These are phyloP conservation scores for Exophiala calicioides DNA, from an alignment of 2,329 filamentous ascomycete species.

Conservation along the genomic window DNA sequence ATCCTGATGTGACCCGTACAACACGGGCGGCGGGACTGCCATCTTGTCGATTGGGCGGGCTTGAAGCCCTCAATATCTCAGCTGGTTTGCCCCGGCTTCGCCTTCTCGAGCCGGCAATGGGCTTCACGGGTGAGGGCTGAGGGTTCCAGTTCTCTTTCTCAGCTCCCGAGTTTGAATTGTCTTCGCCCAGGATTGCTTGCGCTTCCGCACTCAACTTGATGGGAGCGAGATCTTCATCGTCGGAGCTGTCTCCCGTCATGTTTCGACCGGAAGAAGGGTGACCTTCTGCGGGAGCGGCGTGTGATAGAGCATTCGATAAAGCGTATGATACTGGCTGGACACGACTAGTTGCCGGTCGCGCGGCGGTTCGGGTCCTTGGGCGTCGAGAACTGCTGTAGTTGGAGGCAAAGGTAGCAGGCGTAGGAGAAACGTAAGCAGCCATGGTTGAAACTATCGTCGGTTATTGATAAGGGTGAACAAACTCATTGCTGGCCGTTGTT, in stretches of 20 bases:
- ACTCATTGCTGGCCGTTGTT: constrained; percentile 15
- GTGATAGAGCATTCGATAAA: not conserved
- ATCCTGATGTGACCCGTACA: constrained; percentile 41
- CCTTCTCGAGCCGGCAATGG: constrained; percentile 13
- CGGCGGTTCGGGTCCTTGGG: constrained; percentile 37
- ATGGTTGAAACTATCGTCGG: constrained; percentile 24
- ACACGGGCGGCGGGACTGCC: constrained; percentile 47
- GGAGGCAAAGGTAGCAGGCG: constrained; percentile 41
- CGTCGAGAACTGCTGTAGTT: constrained; percentile 39
- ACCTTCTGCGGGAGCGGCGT: no score
- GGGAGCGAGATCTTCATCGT: constrained; percentile 87
- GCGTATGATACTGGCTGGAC: constrained; percentile 8
- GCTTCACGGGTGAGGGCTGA: constrained; percentile 4
- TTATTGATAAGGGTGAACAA: constrained; percentile 19
- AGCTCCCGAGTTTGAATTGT: constrained; percentile 53
- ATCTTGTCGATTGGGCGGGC: constrained; percentile 41
- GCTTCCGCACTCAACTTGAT: constrained; percentile 94
- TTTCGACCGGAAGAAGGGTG: constrained; percentile 11
- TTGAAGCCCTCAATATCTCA: constrained; percentile 37
- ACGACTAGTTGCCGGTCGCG: constrained; percentile 17
- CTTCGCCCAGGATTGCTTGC: constrained; percentile 71
- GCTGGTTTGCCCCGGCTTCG: constrained; percentile 17
- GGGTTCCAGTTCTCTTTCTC: constrained; percentile 33
- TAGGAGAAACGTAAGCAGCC: constrained; percentile 39
- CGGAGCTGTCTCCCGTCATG: constrained; percentile 76